Evolutionary conservation across 345 rosid species (phyloP).

Genomic region (Aquilaria malaccensis): DNA sequence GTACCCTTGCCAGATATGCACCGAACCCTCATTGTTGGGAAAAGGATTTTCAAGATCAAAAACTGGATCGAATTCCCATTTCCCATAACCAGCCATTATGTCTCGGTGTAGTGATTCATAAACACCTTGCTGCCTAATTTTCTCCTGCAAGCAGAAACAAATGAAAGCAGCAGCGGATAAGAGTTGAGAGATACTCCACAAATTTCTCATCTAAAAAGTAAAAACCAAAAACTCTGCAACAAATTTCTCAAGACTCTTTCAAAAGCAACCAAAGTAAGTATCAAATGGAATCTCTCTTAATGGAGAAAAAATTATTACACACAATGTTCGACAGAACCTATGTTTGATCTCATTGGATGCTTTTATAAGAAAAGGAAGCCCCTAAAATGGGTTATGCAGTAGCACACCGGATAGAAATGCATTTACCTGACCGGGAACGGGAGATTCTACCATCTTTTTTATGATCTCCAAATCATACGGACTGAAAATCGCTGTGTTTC

Average conservation of each 20-base stretch:
- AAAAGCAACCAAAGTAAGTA: neutral
- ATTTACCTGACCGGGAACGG: constrained; percentile 42
- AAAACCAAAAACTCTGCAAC: neutral
- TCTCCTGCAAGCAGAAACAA: constrained; percentile 34
- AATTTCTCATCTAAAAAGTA: neutral
- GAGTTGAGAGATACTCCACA: too few relatives aligned
- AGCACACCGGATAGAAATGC: neutral
- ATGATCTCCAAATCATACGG: constrained; percentile 36
- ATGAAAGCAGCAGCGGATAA: neutral
- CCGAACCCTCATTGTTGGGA: constrained; percentile 37
- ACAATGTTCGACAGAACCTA: too few relatives aligned
- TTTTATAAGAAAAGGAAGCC: too few relatives aligned
- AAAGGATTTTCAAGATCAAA: constrained; percentile 56
- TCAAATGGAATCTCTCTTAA: neutral
- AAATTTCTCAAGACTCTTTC: neutral
- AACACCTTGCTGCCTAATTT: constrained; percentile 58
- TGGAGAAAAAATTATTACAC: neutral
- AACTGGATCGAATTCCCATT: constrained; percentile 79
- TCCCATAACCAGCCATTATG: constrained; percentile 45
- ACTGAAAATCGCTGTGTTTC: constrained; percentile 33
- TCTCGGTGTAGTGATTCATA: constrained; percentile 59
- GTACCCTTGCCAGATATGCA: constrained; percentile 71
- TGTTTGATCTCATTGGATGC: too few relatives aligned
- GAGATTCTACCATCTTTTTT: constrained; percentile 29
- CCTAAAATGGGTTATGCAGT: too few relatives aligned